A percentile compares a stretch with the other conserved stretches of the same genome.
Conservation (phyloP, 139 green algal species). For the Pycnococcus provasolii region DNA sequence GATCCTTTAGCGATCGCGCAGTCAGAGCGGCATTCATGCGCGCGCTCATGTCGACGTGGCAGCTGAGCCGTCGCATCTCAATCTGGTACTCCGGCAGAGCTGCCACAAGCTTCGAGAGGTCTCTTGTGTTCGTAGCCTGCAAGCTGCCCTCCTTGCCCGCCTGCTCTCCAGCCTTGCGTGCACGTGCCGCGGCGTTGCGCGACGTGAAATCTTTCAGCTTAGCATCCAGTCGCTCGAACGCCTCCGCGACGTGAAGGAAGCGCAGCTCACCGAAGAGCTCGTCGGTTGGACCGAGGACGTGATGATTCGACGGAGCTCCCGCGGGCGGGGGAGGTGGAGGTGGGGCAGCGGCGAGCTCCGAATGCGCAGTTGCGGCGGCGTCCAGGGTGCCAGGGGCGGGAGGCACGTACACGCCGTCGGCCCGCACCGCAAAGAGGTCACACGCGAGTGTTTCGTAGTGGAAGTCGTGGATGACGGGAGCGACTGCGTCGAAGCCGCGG, state of each 20-base stretch:
- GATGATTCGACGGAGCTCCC: too few relatives aligned
- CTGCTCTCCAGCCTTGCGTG: constrained; percentile 11
- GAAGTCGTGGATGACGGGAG: constrained; percentile 95
- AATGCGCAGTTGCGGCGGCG: too few relatives aligned
- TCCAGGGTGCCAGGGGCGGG: too few relatives aligned
- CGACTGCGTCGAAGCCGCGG: constrained; percentile 40
- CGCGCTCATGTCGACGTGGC: constrained; percentile 74
- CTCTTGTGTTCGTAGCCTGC: constrained; percentile 6
- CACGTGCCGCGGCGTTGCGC: constrained; percentile 50
- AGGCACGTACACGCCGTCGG: constrained; percentile 27
- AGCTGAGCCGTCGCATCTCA: constrained; percentile 55
- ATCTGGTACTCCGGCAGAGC: constrained; percentile 76
- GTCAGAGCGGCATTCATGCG: constrained; percentile 55
- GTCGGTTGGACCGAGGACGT: constrained; percentile 32
- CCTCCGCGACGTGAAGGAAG: constrained; percentile 82
- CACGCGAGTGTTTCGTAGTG: constrained; percentile 89
- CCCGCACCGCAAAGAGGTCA: constrained; percentile 65
- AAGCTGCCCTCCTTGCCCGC: constrained; percentile 11
- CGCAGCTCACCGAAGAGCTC: constrained; percentile 65
- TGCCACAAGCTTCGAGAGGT: constrained; percentile 48
- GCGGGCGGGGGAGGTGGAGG: too few relatives aligned
- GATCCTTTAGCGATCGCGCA: constrained; percentile 47
- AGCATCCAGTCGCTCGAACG: constrained; percentile 37
- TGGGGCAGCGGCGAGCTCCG: too few relatives aligned
- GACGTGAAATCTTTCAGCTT: constrained; percentile 50